A percentile compares a stretch with the other conserved stretches of the same genome.
These are phyloP conservation scores for Bertia moriformis DNA, from an alignment of 2,329 filamentous ascomycete species.

Conservation along the genomic window DNA sequence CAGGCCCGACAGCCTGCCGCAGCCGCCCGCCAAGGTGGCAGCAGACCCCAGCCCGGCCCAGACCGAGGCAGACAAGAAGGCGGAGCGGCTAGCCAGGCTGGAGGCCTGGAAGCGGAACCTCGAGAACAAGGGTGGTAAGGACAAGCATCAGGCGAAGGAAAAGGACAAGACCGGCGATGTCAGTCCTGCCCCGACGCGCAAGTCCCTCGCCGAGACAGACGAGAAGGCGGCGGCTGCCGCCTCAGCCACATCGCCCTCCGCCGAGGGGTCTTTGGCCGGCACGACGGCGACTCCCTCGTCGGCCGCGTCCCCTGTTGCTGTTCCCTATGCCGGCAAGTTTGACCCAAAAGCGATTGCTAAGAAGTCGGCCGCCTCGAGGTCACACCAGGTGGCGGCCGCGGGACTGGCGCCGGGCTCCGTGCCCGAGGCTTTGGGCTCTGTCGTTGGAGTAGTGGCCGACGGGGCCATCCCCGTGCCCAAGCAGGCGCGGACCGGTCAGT, in stretches of 20 bases:
- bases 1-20: slow-evolving; percentile 7
- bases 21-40: slow-evolving; percentile 22
- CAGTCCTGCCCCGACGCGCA: slow-evolving; percentile 49
- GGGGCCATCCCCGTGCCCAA: too few species aligned
- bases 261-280: slow-evolving; percentile 28
- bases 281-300: slow-evolving; percentile 25
- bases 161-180: slow-evolving; percentile 57
- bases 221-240: slow-evolving; percentile 38
- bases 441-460: slow-evolving; percentile 17
- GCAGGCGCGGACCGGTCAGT: slow-evolving; percentile 20
- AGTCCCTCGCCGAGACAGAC: slow-evolving; percentile 57
- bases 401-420: slow-evolving; percentile 37
- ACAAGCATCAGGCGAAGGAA: too few species aligned
- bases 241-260: slow-evolving; percentile 31
- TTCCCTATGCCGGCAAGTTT: slow-evolving; percentile 63
- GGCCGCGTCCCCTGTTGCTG: slow-evolving; percentile 31
- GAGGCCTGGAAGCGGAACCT: slow-evolving; percentile 90
- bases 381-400: too few species aligned
- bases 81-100: slow-evolving; percentile 65
- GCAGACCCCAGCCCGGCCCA: slow-evolving; percentile 30
- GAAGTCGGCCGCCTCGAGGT: slow-evolving; percentile 47
- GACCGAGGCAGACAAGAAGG: slow-evolving; percentile 63
- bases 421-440: slow-evolving; percentile 28
- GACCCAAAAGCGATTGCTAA: slow-evolving; percentile 77
- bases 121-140: slow-evolving; percentile 54